phyloP scores from a whole-genome alignment of 495 filamentous ascomycete genomes.

The Endocarpon pusillum region DNA sequence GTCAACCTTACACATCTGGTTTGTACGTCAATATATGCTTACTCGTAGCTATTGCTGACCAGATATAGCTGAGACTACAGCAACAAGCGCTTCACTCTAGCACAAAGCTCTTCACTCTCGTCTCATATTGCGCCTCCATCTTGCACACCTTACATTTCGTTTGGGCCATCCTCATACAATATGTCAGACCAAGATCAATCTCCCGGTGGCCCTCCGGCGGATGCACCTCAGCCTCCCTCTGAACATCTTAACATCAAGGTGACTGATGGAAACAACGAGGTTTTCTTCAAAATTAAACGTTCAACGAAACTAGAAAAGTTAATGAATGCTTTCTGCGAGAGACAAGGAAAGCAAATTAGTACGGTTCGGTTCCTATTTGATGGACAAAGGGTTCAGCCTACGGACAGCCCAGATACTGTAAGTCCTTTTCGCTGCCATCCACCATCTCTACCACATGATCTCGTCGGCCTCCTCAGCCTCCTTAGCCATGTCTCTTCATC shows the following conservation, averaged over 20 bases:
- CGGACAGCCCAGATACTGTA: conserved; percentile 84
- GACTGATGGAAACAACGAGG: conserved; percentile 99
- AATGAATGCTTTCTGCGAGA: conserved; percentile 97
- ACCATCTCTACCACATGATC: conserved; percentile 3
- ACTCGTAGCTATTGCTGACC: no score
- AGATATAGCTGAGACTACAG: no score
- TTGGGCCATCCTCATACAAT: not conserved
- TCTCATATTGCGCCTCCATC: no score
- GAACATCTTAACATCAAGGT: conserved; percentile 99
- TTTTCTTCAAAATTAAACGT: conserved; percentile 99
- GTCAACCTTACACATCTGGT: no score
- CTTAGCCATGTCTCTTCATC: not conserved
- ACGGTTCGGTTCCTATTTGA: conserved; percentile 94
- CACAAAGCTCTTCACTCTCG: no score
- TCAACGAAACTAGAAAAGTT: conserved; percentile 91
- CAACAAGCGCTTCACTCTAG: no score
- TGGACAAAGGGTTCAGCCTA: conserved; percentile 71
- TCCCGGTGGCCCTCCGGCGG: conserved; percentile 21
- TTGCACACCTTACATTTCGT: no score
- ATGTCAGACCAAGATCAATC: conserved; percentile 34
- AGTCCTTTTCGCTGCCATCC: conserved; percentile 20
- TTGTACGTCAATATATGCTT: no score
- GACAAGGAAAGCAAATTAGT: conserved; percentile 72
- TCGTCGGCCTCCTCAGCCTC: not conserved
- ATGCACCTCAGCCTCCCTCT: conserved; percentile 38